Base-by-base conservation (phyloP, 352 stramenopile species). In the Globisporangium uncinulatum region DNA sequence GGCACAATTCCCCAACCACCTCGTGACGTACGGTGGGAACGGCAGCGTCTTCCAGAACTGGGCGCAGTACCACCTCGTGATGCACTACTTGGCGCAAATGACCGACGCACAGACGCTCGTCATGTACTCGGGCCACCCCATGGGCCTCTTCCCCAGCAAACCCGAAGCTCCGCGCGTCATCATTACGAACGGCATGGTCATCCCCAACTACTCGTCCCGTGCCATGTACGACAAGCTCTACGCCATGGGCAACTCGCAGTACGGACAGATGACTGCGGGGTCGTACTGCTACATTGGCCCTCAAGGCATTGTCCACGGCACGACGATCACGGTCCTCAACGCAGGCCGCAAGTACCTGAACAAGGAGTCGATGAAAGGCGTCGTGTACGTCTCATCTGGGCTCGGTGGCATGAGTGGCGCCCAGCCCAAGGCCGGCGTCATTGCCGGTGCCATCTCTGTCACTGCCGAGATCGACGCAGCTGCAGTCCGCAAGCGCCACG, bases 241-340 rank as follows among this genome's bases (percentile, higher is more conserved):
- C 56, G 87, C 87, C 42, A 79, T 91, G 67, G 87, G 86, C 58
- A 88, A 89, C 55, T 89, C 82, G 43, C 76, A 91, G 66, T 96
- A 94, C 61, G 87, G 87, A 17, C 87, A 96, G 65, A 96, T 95
- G 87, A 96, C 87, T 14, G 87, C 87, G 3, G 87, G 87, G n/a
- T 90, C 75, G 67, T 96, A 93, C 73, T 95, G 86, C 70, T 96
- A 96, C 79, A 96, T 96, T 51, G 87, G 87, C 10, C 87, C 87
- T 5, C 87, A 96, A 59, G 87, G 87, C 17, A 96, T 96, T 57
- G 87, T 96, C 24, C 87, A 96, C 68, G 87, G 87, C 55, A 96
- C 87, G 19, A 95, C 87, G 43, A 96, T 96, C 65, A 96, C 87
- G 0, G 76, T 96, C 20, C 73, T 96, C 41, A 96, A 96, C 56